Evolutionary conservation across 768 basidiomycete genomes (phyloP), one percentile per base, ranked within the genome.

Genomic region (Hygrocybe coccinea): DNA sequence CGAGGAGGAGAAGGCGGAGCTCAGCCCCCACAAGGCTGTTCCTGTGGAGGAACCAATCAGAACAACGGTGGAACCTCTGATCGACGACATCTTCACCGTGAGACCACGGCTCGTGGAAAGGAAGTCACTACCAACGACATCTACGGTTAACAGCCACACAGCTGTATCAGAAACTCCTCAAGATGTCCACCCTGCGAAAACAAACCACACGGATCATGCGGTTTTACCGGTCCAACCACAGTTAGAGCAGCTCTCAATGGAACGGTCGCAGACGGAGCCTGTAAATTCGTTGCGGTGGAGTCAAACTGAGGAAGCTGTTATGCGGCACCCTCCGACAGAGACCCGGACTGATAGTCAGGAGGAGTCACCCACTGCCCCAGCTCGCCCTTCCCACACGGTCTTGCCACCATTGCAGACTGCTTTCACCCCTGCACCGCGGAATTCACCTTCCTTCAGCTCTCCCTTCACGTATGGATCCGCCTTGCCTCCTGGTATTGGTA

Each of bases 401-500:
- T 67, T 78, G 25, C 69, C 75, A 24, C 68, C 72, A 50, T 59
- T 79, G 22, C 75, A 76, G 59, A 73, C 77, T 3, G 68, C 69
- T 15, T 79, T 76, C 60, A 73, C 73, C 14, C 75, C 75, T 22
- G 67, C 76, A 1, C 75, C 76, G 3, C 74, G 76, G 52, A 66
- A 70, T 39, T 82, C 87, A 1, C 83, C 87, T 10, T 76, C 78
- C 1, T 89, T 81, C 58, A 77, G 79, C n/a, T 84, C 89, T 8
- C 80, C 87, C 14, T 91, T 87, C 53, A 72, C 73, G 2, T 88
- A 81, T 65, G 74, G 76, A 5, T 68, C 77, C 6, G 58, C 85
- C 17, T 80, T 89, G n/a, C 84, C 88, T 3, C 83, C 83, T 12
- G 90, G 90, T 47, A 77, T 91, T 49, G 88, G 79, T 12, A 71